Conservation (phyloP, 2,329 filamentous ascomycete genomes). For the Claviceps sp. region DNA sequence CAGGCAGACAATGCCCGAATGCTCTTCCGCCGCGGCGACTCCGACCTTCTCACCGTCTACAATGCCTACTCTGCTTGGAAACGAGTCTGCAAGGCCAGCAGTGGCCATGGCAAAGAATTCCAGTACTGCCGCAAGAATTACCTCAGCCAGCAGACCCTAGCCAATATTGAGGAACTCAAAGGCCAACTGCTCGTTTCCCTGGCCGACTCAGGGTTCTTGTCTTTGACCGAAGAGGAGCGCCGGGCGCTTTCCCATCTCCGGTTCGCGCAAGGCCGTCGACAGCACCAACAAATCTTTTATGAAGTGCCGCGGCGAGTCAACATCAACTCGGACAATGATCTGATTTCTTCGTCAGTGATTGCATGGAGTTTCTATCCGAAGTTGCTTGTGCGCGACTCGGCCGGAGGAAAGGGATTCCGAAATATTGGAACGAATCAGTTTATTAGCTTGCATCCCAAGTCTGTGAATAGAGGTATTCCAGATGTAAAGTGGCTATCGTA, state of each 20-base stretch:
- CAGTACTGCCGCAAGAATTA: constrained; percentile 94
- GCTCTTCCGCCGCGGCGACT: constrained; percentile 74
- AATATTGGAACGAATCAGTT: constrained; percentile 89
- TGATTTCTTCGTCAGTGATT: constrained; percentile 67
- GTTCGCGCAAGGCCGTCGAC: constrained; percentile 39
- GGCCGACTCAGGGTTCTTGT: constrained; percentile 72
- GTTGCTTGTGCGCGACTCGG: constrained; percentile 64
- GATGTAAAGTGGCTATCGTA: constrained; percentile 78
- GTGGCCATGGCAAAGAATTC: constrained; percentile 55
- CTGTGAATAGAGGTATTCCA: constrained; percentile 64
- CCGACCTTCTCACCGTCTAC: constrained; percentile 83
- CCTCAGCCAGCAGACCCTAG: constrained; percentile 73
- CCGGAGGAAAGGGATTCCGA: constrained; percentile 60
- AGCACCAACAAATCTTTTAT: constrained; percentile 59
- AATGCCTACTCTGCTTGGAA: constrained; percentile 90
- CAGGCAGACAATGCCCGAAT: constrained; percentile 71
- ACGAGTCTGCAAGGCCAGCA: constrained; percentile 57
- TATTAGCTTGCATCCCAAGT: constrained; percentile 76
- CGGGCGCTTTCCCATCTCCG: constrained; percentile 54
- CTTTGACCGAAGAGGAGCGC: constrained; percentile 60
- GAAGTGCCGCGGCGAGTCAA: constrained; percentile 66
- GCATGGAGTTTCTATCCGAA: constrained; percentile 96
- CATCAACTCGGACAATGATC: constrained; percentile 65
- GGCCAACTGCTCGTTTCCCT: constrained; percentile 77
- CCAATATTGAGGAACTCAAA: constrained; percentile 92